Evolutionary conservation across 2,329 filamentous ascomycete genomes (phyloP), one percentile per base, ranked within the genome.

Genomic region (Verticillium albo-atrum): DNA sequence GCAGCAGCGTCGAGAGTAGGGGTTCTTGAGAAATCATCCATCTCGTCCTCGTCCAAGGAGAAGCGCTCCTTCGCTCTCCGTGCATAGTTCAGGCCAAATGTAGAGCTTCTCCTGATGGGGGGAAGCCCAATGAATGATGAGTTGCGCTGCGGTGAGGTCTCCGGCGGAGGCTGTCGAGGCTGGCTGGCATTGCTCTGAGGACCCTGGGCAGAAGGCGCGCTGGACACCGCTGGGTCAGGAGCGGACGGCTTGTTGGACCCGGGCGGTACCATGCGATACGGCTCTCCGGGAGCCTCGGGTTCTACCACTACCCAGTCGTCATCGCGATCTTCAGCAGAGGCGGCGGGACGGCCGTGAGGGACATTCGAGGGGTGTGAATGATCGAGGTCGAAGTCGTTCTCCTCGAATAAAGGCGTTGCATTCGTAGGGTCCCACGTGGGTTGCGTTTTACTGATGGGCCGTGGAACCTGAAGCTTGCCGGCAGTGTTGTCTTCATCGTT

Each of bases 101-200:
- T 83, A 17, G 85, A 87, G 15, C 77, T 79, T 32, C 83, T 77
- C 53, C 83, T 78, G 60, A 88, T 85, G 1, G 82, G 83, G 3
- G 85, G 85, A 37, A 88, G 70, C 1, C 82, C 82, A 25, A 80
- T 73, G 62, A 87, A 87, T 1, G 82, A 84, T 1, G 79, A 74
- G 12, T 77, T 72, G 32, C 79, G 75, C 42, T 76, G 71, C 35
- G 76, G 72, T n/a, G 65, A 53, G n/a, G 42, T 50, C 42, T 50
- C 42, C 3, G 42, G 42, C 42, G 42, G 42, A 25, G 42, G n/a
- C 20, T 50, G 42, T 50, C 20, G 42, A 50, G 20, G 3, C 3
- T 50, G 61, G 57, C 50, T 62, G 57, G 55, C 61, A 56, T 50
- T 50, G 42, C n/a, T 23, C 42, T 23, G 42, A 25, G 20, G 5